Evolutionary conservation across 495 filamentous ascomycete species (phyloP), one percentile per base, ranked within the genome.

Genomic region (Bathelium albidoporum): DNA sequence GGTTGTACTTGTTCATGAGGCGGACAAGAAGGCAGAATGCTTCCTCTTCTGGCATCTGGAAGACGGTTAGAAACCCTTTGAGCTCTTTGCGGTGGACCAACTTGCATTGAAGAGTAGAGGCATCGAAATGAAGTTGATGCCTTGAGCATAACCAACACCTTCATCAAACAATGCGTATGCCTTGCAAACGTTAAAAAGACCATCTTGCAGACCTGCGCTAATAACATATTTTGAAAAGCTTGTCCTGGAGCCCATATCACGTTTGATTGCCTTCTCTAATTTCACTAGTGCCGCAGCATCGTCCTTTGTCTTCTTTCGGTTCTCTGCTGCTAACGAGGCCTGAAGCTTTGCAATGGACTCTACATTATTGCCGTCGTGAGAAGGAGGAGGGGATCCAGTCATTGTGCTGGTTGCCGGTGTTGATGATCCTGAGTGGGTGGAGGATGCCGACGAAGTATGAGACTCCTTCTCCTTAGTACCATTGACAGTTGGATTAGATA

Each of bases 81-180:
- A 58, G 44, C 32, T 2, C 65, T 62, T 55, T 61, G n/a, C 39
- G n/a, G 43, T 24, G 41, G 24, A 26, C 26, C 18, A 24, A 74
- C 86, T 82, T 77, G 90, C 89, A 72, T 96, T 97, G 74, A 99
- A 96, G 4, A 99, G 80, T 32, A 99, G 74, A n/a, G 95, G 94
- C 88, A 97, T 97, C 20, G 87, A 88, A 60, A 99, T 85, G 71
- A 99, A 99, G 66, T 97, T 99, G 89, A 99, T 97, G 64, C 94
- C 94, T 72, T 99, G 94, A 5, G 94, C 94, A 76, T 99, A 99
- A 18, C 94, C 92, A 10, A 99, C 93, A 10, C 80, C 86, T 62
- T 95, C 90, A 73, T 99, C 94, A 68, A 91, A 96, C 44, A 99
- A 78, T 1, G 94, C 94, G 74, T 99, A 99, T 16, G 95, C 93